Base-by-base conservation (phyloP, 805 yeast genomes). In the Sungouiella blattae region DNA sequence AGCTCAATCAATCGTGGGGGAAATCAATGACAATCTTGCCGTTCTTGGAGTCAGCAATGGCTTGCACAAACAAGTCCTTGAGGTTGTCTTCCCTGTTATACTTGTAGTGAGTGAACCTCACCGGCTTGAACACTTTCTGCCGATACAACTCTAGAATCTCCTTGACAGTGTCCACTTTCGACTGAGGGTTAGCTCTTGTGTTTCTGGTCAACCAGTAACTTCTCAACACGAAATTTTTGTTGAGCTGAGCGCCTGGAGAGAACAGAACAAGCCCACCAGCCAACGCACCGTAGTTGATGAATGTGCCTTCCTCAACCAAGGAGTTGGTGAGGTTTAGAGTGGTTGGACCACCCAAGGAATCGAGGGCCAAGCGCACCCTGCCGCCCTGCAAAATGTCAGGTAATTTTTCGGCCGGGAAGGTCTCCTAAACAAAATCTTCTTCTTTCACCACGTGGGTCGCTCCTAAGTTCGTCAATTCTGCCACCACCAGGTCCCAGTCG, bases 81-180 rank as follows among this genome's bases (percentile, higher is more conserved):
- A 43, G 40, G 33, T 43, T 39, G 7, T 30, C 34, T 7, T 36
- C 17, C 5, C 29, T 34, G 11, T 61, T 50, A 18, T 62, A 53
- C 30, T 60, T 53, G n/a, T 58, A 50, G 30, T 75, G 71, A 18
- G 63, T 59, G 35, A 57, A 62, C 1, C 77, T 73, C 6, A 77
- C 73, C 20, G 70, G 74, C 17, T 50, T 55, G 20, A 85, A 56
- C 35, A 76, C 68, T n/a, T 82, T 83, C 2, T 64, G 52, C 34
- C 78, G 65, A 58, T 80, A 82, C 46, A 83, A 62, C 30, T 75
- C 64, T 28, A 83, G 64, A 27, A 87, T 65, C 22, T 68, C 75
- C 6, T 62, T 43, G 20, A 85, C 67, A n/a, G 82, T 73, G 3
- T 66, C 63, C 26, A 69, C 66, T 55, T 83, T 83, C 22, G 70